Percentiles rank a stretch among this genome's conserved stretches.
Conservation (phyloP, 2,329 filamentous ascomycete genomes). For the Cordyceps militaris region DNA sequence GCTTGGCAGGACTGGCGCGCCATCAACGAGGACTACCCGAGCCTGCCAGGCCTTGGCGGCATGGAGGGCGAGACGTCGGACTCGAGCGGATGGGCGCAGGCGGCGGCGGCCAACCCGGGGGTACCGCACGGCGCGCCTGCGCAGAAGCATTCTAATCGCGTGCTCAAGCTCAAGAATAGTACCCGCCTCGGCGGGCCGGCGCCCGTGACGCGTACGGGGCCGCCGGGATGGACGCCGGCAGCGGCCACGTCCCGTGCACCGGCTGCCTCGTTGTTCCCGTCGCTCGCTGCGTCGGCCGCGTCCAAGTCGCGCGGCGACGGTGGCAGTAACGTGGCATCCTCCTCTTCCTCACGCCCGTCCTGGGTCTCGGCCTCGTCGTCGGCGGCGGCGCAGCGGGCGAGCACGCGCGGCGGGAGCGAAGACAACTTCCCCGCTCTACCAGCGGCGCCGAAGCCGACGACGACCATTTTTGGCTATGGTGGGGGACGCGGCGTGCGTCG, state of each 20-base stretch:
- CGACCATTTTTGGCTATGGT: conserved; percentile 57
- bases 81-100: conserved; percentile 53
- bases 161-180: conserved; percentile 54
- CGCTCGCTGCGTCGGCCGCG: conserved; percentile 24
- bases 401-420: conserved; percentile 26
- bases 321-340: background rate
- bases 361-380: conserved; percentile 19
- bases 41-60: conserved; percentile 67
- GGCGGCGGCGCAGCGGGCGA: conserved; percentile 10
- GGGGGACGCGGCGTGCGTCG: conserved; percentile 45
- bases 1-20: conserved; percentile 95
- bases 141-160: conserved; percentile 45
- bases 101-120: conserved; percentile 50
- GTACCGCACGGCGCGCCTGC: conserved; percentile 32
- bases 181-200: conserved; percentile 37
- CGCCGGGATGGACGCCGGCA: conserved; percentile 20
- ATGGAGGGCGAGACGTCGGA: conserved; percentile 55
- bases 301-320: background rate
- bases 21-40: conserved; percentile 93
- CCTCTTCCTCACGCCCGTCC: conserved; percentile 9
- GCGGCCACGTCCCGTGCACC: conserved; percentile 18
- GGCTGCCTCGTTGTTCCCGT: conserved; percentile 29
- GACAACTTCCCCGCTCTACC: conserved; percentile 82
- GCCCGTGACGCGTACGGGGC: conserved; percentile 17
- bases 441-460: conserved; percentile 61